These are phyloP conservation scores for Podaxis carcinomalis DNA, from an alignment of 768 basidiomycete species.

Conservation along the genomic window DNA sequence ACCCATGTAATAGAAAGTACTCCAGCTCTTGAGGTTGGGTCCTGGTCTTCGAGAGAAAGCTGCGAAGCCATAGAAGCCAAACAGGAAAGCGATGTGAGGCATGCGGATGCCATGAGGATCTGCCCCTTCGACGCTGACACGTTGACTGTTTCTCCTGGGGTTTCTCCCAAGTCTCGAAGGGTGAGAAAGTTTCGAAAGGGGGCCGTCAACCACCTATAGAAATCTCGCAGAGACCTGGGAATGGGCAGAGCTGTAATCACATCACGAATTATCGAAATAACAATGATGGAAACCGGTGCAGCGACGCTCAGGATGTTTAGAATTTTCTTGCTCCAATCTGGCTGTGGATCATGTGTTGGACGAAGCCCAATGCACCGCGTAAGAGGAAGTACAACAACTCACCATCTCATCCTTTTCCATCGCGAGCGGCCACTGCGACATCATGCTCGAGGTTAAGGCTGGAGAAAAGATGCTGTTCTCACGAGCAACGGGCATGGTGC, in stretches of 20 bases:
- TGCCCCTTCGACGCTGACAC: constrained; percentile 23
- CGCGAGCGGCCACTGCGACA: neutral
- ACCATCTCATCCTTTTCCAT: constrained; percentile 2
- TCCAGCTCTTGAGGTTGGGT: constrained; percentile 21
- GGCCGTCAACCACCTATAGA: constrained; percentile 13
- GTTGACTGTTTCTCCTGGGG: constrained; percentile 21
- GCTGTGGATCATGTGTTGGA: neutral
- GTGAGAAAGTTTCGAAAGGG: constrained; percentile 53
- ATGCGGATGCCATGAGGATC: constrained; percentile 31
- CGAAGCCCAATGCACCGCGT: neutral
- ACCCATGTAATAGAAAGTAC: constrained; percentile 48
- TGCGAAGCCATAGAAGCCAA: constrained; percentile 36
- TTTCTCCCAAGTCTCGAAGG: constrained; percentile 44
- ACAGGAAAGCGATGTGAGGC: constrained; percentile 37
- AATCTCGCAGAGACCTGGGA: neutral
- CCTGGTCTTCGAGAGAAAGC: constrained; percentile 20
- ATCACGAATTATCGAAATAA: constrained; percentile 4
- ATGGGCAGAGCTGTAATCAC: constrained; percentile 1
- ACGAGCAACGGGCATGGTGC: constrained; percentile 6
- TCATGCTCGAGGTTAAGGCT: constrained; percentile 1
- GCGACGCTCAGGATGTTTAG: neutral
- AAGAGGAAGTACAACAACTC: neutral
- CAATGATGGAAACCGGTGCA: neutral
- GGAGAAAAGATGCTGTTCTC: constrained; percentile 11
- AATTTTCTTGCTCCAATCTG: constrained; percentile 5